Evolutionary conservation across 768 basidiomycete species (phyloP).

Genomic region (Leccinellum rugosiceps): DNA sequence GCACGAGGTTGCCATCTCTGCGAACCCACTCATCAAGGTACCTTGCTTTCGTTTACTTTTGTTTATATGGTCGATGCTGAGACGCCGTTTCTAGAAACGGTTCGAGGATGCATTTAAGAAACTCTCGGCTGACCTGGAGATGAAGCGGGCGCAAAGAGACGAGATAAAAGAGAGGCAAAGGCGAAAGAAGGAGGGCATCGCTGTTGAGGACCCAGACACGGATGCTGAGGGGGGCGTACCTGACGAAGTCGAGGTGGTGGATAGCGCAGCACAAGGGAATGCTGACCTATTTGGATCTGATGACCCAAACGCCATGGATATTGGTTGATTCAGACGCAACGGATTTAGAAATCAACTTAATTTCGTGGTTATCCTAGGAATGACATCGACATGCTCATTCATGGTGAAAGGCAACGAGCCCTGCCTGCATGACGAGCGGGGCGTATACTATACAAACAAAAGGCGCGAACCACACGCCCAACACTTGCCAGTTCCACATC

Average conservation of each 20-base stretch:
- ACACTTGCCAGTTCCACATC: constrained; percentile 74
- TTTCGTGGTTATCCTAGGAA: constrained; percentile 1
- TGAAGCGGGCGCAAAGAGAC: constrained; percentile 77
- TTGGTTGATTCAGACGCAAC: constrained; percentile 19
- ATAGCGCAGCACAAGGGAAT: constrained; percentile 17
- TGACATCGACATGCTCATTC: background rate
- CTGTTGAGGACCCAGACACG: constrained; percentile 36
- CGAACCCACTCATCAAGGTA: constrained; percentile 86
- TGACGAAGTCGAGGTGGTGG: constrained; percentile 34
- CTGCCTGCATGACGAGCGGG: constrained; percentile 72
- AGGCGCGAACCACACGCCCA: constrained; percentile 81
- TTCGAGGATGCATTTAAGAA: constrained; percentile 93
- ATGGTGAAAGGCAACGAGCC: constrained; percentile 45
- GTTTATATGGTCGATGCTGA: background rate
- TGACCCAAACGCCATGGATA: constrained; percentile 36
- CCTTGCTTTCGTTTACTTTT: background rate
- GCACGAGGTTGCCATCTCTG: constrained; percentile 75
- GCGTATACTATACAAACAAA: constrained; percentile 77
- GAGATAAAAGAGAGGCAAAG: constrained; percentile 75
- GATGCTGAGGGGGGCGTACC: constrained; percentile 38
- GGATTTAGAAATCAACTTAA: background rate
- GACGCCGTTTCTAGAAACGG: constrained; percentile 57
- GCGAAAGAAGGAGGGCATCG: constrained; percentile 64
- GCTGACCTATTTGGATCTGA: constrained; percentile 49
- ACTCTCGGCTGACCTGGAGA: constrained; percentile 79